These are phyloP conservation scores for Pulveroboletus sp. DNA, from an alignment of 768 basidiomycete genomes.

Conservation along the genomic window DNA sequence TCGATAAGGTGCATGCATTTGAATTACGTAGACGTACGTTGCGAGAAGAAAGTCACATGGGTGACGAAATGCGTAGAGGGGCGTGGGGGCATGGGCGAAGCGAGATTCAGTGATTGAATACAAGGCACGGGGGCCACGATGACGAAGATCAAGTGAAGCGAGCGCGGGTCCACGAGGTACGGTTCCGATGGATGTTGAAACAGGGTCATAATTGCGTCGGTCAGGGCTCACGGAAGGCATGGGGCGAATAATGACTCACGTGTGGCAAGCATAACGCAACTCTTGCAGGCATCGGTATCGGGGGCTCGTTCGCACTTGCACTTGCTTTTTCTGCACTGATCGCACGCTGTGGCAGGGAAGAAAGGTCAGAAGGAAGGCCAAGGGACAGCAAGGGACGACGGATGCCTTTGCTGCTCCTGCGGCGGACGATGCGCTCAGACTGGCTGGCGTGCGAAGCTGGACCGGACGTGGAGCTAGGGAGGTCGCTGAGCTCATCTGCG, in stretches of 20 bases:
- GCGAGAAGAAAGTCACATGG: slow-evolving; percentile 1
- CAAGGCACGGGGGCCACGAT: not conserved
- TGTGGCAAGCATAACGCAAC: slow-evolving; percentile 68
- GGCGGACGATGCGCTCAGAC: slow-evolving; percentile 52
- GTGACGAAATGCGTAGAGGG: not conserved
- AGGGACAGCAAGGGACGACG: slow-evolving; percentile 2
- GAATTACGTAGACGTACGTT: not conserved
- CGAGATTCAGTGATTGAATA: slow-evolving; percentile 1
- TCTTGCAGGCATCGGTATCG: slow-evolving; percentile 65
- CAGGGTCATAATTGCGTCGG: not conserved
- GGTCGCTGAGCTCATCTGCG: slow-evolving; percentile 47
- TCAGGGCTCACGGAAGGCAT: slow-evolving; percentile 7
- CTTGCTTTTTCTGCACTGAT: slow-evolving; percentile 85
- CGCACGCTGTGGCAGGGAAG: slow-evolving; percentile 52
- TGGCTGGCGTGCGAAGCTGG: slow-evolving; percentile 17
- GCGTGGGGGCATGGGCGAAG: not conserved
- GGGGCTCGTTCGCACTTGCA: slow-evolving; percentile 79
- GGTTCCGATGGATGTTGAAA: slow-evolving; percentile 6
- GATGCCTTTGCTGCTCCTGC: slow-evolving; percentile 74
- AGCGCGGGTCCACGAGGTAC: slow-evolving; percentile 1
- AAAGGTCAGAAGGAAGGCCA: not conserved
- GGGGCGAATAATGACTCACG: slow-evolving; percentile 38
- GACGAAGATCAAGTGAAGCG: not conserved
- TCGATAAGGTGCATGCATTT: slow-evolving; percentile 5
- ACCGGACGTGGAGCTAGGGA: slow-evolving; percentile 28